Evolutionary conservation across 2,329 filamentous ascomycete genomes (phyloP), one percentile per base, ranked within the genome.

Genomic region (Verticillium klebahnii): DNA sequence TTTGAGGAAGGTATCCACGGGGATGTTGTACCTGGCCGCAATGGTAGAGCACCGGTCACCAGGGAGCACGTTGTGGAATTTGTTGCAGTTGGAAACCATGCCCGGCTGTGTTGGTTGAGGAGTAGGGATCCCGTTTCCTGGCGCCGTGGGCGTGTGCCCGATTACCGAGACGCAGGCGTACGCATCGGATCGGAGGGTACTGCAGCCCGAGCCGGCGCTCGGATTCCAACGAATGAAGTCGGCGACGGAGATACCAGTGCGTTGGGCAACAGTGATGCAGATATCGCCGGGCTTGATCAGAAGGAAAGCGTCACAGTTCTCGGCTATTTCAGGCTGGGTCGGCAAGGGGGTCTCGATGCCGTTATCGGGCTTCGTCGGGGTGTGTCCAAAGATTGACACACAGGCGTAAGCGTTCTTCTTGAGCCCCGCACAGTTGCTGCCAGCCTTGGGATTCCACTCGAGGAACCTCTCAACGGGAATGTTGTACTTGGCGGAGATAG

Each of bases 251-350:
- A 74, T 69, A 17, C 66, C 63, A 2, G 69, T 64, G 8, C 61
- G 58, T 0, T 59, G 34, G 12, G 68, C 67, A 23, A 75, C 72
- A 0, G 57, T 61, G 12, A 45, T 58, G 54, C 72, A 75, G 15
- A 54, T 63, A 4, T 72, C 68, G 2, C 65, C 67, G 0, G 9
- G 45, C 9, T 65, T 32, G 0, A 73, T 62, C 7, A 65, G 56
- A 59, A 72, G 61, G 56, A 73, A 74, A 36, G 64, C 69, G 6
- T 71, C 67, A 34, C 72, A 74, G 59, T 70, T 71, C 11, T 61
- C 59, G 11, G 66, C 64, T 61, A 74, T 73, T 40, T 68, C 67
- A 2, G 67, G 60, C 60, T 74, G 71, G 15, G 62, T 68, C 6
- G 73, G 70, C 25, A 66, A 65, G 1, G 72, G 72, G 11, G 71